phyloP scores from a whole-genome alignment of 208 protist genomes.

The Trypanosoma mega region DNA sequence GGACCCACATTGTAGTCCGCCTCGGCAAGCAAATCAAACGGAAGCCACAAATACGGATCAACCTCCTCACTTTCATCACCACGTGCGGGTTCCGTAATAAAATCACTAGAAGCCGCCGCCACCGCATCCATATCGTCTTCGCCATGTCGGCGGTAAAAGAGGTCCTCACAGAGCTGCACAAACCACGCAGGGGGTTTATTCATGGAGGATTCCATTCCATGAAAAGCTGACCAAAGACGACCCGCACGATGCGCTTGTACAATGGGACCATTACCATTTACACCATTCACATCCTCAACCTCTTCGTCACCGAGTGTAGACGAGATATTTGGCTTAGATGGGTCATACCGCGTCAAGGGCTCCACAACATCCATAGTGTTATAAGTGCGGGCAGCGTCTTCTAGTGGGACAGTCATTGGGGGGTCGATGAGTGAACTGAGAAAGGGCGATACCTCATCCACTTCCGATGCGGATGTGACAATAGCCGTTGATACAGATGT shows the following conservation, averaged over 20 bases:
- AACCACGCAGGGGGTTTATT: constrained; percentile 73
- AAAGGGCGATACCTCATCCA: constrained; percentile 30
- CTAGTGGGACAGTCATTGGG: constrained; percentile 50
- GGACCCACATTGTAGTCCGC: constrained; percentile 59
- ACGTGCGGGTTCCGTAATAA: not conserved
- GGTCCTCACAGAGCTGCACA: constrained; percentile 69
- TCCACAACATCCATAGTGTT: constrained; percentile 80
- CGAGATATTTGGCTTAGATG: constrained; percentile 42
- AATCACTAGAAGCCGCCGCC: constrained; percentile 38
- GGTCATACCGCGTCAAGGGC: constrained; percentile 63
- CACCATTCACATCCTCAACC: not conserved
- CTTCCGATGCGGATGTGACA: not conserved
- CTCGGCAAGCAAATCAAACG: constrained; percentile 80
- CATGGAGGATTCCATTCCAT: constrained; percentile 16
- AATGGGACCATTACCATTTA: constrained; percentile 22
- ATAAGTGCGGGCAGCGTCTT: constrained; percentile 77
- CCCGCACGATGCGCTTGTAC: constrained; percentile 38
- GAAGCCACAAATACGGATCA: constrained; percentile 76
- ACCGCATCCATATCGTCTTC: constrained; percentile 34
- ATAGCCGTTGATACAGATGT: too few species aligned
- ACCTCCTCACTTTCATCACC: constrained; percentile 17
- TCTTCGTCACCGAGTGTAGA: not conserved
- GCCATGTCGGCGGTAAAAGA: constrained; percentile 75
- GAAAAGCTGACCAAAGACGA: constrained; percentile 53
- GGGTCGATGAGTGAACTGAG: constrained; percentile 64